phyloP scores from a whole-genome alignment of 495 filamentous ascomycete species.

The Hypoxylon crocopeplum region DNA sequence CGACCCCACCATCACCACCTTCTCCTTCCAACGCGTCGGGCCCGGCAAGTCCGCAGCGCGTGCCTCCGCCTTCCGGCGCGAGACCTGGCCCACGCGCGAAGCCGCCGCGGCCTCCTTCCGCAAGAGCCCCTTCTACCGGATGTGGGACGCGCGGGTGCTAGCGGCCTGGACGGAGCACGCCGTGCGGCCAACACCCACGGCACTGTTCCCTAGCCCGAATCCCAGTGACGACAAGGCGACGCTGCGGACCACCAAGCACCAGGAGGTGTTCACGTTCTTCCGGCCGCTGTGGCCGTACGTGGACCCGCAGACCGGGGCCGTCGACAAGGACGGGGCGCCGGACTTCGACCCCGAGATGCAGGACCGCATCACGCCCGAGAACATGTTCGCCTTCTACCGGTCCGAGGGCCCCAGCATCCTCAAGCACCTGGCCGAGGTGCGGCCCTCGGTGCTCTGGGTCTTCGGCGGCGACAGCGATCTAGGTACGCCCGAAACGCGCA shows the following conservation, averaged over 20 bases:
- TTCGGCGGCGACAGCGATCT: conserved; percentile 73
- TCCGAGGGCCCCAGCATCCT: conserved; percentile 72
- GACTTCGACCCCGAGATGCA: conserved; percentile 38
- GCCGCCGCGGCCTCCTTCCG: conserved; percentile 67
- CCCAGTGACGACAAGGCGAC: conserved; percentile 48
- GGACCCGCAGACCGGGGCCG: conserved; percentile 3
- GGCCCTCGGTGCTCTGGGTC: conserved; percentile 83
- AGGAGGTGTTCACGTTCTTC: conserved; percentile 65
- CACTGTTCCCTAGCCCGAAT: conserved; percentile 55
- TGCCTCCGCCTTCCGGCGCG: conserved; percentile 68
- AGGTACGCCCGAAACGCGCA: conserved; percentile 57
- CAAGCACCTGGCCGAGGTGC: conserved; percentile 67
- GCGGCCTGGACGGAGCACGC: conserved; percentile 70
- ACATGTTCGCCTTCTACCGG: conserved; percentile 71
- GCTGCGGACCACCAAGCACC: conserved; percentile 68
- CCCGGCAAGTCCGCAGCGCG: conserved; percentile 51
- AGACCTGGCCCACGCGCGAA: conserved; percentile 72
- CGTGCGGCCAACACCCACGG: conserved; percentile 67
- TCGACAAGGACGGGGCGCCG: conserved; percentile 40
- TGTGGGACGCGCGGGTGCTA: conserved; percentile 77
- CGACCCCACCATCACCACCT: conserved; percentile 76
- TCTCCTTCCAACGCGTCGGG: conserved; percentile 45
- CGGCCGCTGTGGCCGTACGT: conserved; percentile 43
- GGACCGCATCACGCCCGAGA: not conserved
- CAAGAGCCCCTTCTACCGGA: conserved; percentile 68